A percentile compares a stretch with the other conserved stretches of the same genome.
phyloP scores from a whole-genome alignment of 768 basidiomycete genomes.

The Boletellus ananiceps region DNA sequence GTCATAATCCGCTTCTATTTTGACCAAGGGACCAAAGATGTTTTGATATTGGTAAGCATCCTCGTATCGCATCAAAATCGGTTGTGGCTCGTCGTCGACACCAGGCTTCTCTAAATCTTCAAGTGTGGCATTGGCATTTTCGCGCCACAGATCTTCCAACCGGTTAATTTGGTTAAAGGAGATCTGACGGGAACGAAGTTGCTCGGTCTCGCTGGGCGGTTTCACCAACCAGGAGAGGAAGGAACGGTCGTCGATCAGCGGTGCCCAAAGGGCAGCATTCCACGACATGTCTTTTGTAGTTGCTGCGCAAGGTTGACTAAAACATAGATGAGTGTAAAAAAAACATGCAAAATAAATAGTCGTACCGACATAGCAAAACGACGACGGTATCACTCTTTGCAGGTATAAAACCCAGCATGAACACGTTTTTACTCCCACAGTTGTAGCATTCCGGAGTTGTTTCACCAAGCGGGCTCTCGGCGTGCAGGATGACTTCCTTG shows the following conservation, averaged over 20 bases:
- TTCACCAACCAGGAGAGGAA: slow-evolving; percentile 99
- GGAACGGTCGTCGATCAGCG: slow-evolving; percentile 95
- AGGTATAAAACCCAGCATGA: slow-evolving; percentile 98
- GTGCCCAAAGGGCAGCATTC: slow-evolving; percentile 97
- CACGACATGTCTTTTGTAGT: slow-evolving; percentile 97
- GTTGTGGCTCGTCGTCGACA: slow-evolving; percentile 96
- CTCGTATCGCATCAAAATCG: slow-evolving; percentile 86
- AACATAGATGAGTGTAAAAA: neutral
- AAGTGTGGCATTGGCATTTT: slow-evolving; percentile 89
- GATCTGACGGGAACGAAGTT: slow-evolving; percentile 93
- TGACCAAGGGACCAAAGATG: slow-evolving; percentile 97
- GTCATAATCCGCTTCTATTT: slow-evolving; percentile 99
- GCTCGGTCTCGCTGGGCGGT: slow-evolving; percentile 93
- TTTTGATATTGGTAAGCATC: slow-evolving; percentile 99
- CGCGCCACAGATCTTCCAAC: slow-evolving; percentile 96
- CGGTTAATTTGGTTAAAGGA: slow-evolving; percentile 97
- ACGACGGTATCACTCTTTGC: slow-evolving; percentile 99
- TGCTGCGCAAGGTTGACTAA: slow-evolving; percentile 94
- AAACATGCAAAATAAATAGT: neutral
- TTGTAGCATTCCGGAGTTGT: slow-evolving; percentile 99
- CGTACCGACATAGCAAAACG: slow-evolving; percentile 91
- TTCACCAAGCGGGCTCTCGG: slow-evolving; percentile 92
- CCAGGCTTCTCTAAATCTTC: slow-evolving; percentile 97
- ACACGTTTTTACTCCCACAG: slow-evolving; percentile 98
- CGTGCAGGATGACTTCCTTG: slow-evolving; percentile 96